A percentile compares a stretch with the other conserved stretches of the same genome.
Conservation (phyloP, 2,329 filamentous ascomycete genomes). For the Aspergillus bombycis region DNA sequence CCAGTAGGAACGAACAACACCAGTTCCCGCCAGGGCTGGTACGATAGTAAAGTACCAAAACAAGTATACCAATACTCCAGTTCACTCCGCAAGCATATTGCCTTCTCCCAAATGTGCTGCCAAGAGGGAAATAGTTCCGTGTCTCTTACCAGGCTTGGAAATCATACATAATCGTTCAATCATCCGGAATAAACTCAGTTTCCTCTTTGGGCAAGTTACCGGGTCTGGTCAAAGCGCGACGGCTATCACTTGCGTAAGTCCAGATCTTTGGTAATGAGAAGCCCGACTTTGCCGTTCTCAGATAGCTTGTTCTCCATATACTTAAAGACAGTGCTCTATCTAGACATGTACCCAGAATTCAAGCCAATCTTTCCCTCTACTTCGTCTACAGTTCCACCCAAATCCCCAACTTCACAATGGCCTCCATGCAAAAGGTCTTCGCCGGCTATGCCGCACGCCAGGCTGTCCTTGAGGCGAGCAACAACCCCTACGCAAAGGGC, state of each 20-base stretch:
- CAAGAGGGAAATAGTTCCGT: not conserved
- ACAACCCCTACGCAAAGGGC: constrained; percentile 47
- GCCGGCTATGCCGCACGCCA: constrained; percentile 40
- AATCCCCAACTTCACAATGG: constrained; percentile 32
- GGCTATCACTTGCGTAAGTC: not conserved
- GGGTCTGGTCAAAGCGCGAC: not conserved
- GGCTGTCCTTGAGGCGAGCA: constrained; percentile 35
- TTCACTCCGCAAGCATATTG: not conserved
- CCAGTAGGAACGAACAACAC: not conserved
- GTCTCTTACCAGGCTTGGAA: not conserved
- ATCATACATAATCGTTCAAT: not conserved
- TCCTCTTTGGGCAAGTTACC: not conserved
- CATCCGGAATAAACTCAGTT: not conserved
- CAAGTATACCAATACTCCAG: no score
- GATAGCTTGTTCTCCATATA: not conserved
- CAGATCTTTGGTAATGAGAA: not conserved
- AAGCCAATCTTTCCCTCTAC: not conserved
- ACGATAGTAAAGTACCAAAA: not conserved
- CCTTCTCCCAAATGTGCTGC: not conserved
- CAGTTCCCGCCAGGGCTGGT: no score
- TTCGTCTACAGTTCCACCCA: not conserved
- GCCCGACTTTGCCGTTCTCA: not conserved
- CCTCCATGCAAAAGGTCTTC: constrained; percentile 51
- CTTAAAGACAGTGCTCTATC: not conserved
- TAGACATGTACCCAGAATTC: not conserved